Conservation (phyloP, 805 yeast genomes). For the Candida xyloterini region DNA sequence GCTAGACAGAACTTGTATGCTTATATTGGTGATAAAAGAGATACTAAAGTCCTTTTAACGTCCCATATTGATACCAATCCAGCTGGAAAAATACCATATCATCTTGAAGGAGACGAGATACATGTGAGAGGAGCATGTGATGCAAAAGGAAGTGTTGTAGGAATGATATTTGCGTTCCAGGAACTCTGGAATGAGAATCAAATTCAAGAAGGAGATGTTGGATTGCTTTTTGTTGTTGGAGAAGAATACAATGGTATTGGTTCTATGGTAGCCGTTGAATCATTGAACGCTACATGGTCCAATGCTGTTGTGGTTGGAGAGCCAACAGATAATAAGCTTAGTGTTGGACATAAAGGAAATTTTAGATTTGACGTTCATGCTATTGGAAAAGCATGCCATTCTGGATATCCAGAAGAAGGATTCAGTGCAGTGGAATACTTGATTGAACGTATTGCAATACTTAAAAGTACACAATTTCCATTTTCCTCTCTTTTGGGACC, state of each 20-base stretch:
- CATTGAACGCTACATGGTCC: slow-evolving; percentile 41
- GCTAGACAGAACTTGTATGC: slow-evolving; percentile 51
- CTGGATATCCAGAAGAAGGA: slow-evolving; percentile 63
- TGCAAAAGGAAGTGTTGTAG: slow-evolving; percentile 60
- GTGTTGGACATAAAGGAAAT: slow-evolving; percentile 61
- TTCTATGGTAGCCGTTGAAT: slow-evolving; percentile 42
- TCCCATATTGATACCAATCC: slow-evolving; percentile 51
- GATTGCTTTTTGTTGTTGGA: slow-evolving; percentile 56
- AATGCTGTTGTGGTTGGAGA: slow-evolving; percentile 62
- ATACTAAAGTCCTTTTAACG: slow-evolving; percentile 41
- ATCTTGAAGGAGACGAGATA: slow-evolving; percentile 39
- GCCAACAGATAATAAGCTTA: slow-evolving; percentile 63
- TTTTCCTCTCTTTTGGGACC: slow-evolving; percentile 48
- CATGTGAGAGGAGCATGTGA: slow-evolving; percentile 62
- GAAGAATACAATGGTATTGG: slow-evolving; percentile 62
- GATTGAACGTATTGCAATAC: slow-evolving; percentile 40
- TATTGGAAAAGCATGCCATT: slow-evolving; percentile 54
- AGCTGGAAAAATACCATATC: slow-evolving; percentile 25
- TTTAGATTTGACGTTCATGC: slow-evolving; percentile 38
- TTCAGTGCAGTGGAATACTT: slow-evolving; percentile 52
- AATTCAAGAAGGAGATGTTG: slow-evolving; percentile 49
- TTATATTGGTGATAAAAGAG: slow-evolving; percentile 40
- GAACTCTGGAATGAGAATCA: slow-evolving; percentile 36
- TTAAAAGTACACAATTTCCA: slow-evolving; percentile 43
- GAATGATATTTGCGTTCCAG: slow-evolving; percentile 49